Base-by-base conservation (phyloP, 305 asterid genomes). In the Fraxinus sp. region DNA sequence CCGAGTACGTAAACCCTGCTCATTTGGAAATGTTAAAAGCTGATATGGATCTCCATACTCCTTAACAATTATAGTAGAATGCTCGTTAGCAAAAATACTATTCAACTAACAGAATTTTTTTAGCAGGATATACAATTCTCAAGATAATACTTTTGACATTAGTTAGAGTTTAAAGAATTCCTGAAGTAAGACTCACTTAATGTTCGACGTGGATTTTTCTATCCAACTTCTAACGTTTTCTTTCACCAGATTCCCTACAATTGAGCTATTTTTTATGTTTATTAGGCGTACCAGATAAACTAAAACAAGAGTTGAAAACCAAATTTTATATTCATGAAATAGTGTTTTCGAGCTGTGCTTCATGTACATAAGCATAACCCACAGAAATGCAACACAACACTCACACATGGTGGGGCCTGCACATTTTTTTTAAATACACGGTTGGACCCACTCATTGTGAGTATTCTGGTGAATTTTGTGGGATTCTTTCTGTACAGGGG, bases 1-100 rank as follows among this genome's bases (percentile, higher is more conserved):
- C 85, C 0, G 88, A 81, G 83, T 89, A 84, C n/a, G 86, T 62
- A 77, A 87, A 86, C 89, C 89, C 90, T 89, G 82, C 16, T 20
- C 24, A 14, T 52, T 55, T 55, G 24, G 64, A 55, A 55, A n/a
- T 55, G 64, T 55, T n/a, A n/a, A n/a, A 55, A 55, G 24, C 64
- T n/a, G 24, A n/a, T 55, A 20, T n/a, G 9, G 24, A 55, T 49
- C 20, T 49, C 18, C 64, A 1, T 5, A n/a, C 26, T 55, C 66
- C 66, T 55, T 55, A 55, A 55, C 24, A 55, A 55, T 55, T 55
- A 55, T 5, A n/a, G 26, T n/a, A n/a, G 66, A 55, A 57, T n/a
- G 28, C 28, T 55, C 2, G 20, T 52, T 52, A 52, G 62, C 62
- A 5, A 52, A n/a, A 52, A 52, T 16, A 52, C 8, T 4, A 52